A percentile compares a stretch with the other conserved stretches of the same genome.
Evolutionary conservation across 768 basidiomycete species (phyloP).

Genomic region (Trametes punicea): DNA sequence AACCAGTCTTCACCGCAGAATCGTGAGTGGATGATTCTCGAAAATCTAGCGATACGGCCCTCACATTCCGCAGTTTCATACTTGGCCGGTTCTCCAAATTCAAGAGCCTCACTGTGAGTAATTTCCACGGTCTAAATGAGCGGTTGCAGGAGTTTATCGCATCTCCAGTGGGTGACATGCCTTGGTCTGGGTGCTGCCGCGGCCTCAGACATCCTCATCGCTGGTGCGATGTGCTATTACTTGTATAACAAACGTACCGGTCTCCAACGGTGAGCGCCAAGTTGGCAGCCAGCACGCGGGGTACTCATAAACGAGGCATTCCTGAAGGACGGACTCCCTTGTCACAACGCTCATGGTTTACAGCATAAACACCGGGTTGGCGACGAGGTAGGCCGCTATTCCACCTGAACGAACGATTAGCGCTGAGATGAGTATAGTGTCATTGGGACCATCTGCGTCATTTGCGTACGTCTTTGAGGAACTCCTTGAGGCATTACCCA

Average conservation of each 20-base stretch:
- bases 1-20: conserved; percentile 44
- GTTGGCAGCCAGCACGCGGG: no score
- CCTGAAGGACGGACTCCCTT: conserved; percentile 26
- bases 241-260: conserved; percentile 48
- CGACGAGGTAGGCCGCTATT: conserved; percentile 21
- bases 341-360: conserved; percentile 27
- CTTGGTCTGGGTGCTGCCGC: conserved; percentile 44
- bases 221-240: conserved; percentile 45
- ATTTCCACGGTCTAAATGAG: conserved; percentile 1
- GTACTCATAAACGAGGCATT: background rate
- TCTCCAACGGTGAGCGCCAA: conserved; percentile 34
- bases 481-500: background rate
- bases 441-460: conserved; percentile 15
- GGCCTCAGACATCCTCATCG: conserved; percentile 49
- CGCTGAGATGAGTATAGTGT: conserved; percentile 8
- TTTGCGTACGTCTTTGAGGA: conserved; percentile 1
- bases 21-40: conserved; percentile 31
- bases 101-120: conserved; percentile 32
- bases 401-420: background rate
- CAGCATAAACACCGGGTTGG: conserved; percentile 26
- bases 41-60: background rate
- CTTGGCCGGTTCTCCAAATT: conserved; percentile 35
- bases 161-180: conserved; percentile 46
- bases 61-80: conserved; percentile 18
- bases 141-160: background rate